Conservation (phyloP, 1,139 yeast species). For the Yamadazyma sp. region DNA sequence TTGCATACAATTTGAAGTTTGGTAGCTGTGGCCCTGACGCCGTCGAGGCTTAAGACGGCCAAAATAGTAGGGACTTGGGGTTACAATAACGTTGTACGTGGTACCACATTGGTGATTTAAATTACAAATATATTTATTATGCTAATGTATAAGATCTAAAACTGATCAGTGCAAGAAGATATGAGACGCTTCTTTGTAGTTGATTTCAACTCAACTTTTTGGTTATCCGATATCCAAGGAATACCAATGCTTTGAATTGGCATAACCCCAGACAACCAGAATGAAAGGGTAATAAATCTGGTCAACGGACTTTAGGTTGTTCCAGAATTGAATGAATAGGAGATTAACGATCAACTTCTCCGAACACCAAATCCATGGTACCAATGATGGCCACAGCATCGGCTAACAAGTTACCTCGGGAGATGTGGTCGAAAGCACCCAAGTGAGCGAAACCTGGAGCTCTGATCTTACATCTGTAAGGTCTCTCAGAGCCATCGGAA, state of each 20-base stretch:
- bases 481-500: constrained; percentile 86
- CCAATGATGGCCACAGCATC: constrained; percentile 95
- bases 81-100: too few species aligned
- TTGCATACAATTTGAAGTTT: too few species aligned
- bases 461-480: constrained; percentile 89
- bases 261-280: not conserved
- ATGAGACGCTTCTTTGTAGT: not conserved
- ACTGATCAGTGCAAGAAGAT: constrained; percentile 4
- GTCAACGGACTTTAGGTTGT: too few species aligned
- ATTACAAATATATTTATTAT: constrained; percentile 10
- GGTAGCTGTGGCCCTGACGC: too few species aligned
- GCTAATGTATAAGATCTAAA: constrained; percentile 9
- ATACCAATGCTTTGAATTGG: not conserved
- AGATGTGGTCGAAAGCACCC: constrained; percentile 83
- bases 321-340: constrained; percentile 1
- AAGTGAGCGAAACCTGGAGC: constrained; percentile 92
- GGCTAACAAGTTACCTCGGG: constrained; percentile 85
- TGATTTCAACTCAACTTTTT: constrained; percentile 1
- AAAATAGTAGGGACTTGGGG: too few species aligned
- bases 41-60: too few species aligned
- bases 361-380: constrained; percentile 93
- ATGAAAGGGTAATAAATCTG: not conserved
- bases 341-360: constrained; percentile 83
- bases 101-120: not conserved
- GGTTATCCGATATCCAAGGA: not conserved